Evolutionary conservation across 768 basidiomycete species (phyloP).

Genomic region (Boletus vinaceobasis): DNA sequence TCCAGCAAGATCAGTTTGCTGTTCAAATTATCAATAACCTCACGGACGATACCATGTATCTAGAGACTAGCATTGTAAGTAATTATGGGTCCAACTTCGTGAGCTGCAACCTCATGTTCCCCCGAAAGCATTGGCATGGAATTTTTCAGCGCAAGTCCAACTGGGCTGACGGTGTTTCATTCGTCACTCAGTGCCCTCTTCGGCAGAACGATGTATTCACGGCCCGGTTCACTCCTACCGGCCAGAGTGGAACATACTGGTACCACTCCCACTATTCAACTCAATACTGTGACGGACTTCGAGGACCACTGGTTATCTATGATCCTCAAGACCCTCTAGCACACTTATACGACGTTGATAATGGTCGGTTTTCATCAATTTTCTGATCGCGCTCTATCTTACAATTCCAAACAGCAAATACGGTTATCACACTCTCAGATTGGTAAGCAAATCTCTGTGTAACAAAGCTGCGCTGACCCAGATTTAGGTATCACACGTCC

Average conservation of each 20-base stretch:
- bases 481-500: conserved; percentile 36
- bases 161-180: conserved; percentile 35
- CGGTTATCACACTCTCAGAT: conserved; percentile 49
- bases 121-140: conserved; percentile 32
- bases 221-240: conserved; percentile 31
- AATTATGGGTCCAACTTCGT: conserved; percentile 1
- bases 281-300: conserved; percentile 43
- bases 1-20: conserved; percentile 36
- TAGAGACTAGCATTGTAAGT: conserved; percentile 41
- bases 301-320: conserved; percentile 43
- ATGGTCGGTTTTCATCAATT: conserved; percentile 24
- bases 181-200: conserved; percentile 45
- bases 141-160: conserved; percentile 27
- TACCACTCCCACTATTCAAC: conserved; percentile 40
- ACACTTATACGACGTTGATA: too few species aligned
- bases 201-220: conserved; percentile 31
- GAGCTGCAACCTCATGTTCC: conserved; percentile 17
- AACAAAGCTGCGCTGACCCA: conserved; percentile 5
- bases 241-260: conserved; percentile 48
- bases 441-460: conserved; percentile 30
- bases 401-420: conserved; percentile 27
- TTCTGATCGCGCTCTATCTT: background rate
- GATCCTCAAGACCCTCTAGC: conserved; percentile 42
- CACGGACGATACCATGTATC: conserved; percentile 44
- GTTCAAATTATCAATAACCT: conserved; percentile 45